Base-by-base conservation (phyloP, 2,329 filamentous ascomycete genomes). In the Alternaria atra region DNA sequence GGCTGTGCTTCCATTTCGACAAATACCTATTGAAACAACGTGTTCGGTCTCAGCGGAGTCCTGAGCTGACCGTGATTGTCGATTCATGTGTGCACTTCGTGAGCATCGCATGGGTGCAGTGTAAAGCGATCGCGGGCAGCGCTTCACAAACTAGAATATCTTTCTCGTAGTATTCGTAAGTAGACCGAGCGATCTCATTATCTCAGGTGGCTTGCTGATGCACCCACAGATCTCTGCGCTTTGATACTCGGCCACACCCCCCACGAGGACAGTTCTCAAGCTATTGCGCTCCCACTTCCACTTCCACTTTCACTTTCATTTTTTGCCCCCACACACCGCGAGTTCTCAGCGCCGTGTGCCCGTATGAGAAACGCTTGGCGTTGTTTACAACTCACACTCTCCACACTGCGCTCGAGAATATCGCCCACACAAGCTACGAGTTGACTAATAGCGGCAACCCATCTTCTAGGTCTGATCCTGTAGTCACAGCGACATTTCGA, bases 291-390 rank as follows among this genome's bases (percentile, higher is more conserved):
- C 5, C n/a, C 17, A 39, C 17, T 23, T 42, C 52, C 54, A 51
- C 54, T 42, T 52, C n/a, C 17, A 39, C 17, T 23, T 42, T 57
- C 54, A 51, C 54, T 42, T 52, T 37, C 46, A 44, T 30, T 42
- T 42, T 40, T n/a, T 27, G 27, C 53, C 39, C 52, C 37, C 3
- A 10, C 23, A 30, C 35, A 27, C 46, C 20, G 15, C 37, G 32
- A 27, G 12, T 17, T 23, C 30, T 8, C 29, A 27, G 25, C 27
- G 34, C 34, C 43, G 32, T 32, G 10, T 8, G 17, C 13, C n/a
- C 25, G 23, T n/a, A 15, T 55, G 5, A 30, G 27, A 27, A 20
- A 51, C 27, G 29, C 46, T 57, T 57, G 54, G 54, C 54, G 5
- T 27, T 52, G 54, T 52, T 43, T 43, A 52, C 37, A 29, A 44